phyloP scores from a whole-genome alignment of 2,329 filamentous ascomycete genomes.

The Talaromyces albobiverticillius region DNA sequence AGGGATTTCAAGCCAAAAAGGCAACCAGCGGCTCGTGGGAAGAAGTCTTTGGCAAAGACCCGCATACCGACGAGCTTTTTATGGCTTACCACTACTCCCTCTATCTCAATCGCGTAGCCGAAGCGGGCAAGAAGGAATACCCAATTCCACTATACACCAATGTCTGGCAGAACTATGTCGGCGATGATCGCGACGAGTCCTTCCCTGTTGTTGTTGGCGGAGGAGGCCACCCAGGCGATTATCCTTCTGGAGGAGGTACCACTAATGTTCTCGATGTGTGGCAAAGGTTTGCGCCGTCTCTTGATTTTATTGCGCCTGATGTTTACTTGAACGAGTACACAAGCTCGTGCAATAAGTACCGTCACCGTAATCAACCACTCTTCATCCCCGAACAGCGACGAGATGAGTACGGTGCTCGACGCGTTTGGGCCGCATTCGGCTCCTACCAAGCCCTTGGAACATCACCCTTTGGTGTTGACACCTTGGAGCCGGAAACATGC shows the following conservation, averaged over 20 bases:
- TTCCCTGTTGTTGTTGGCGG: conserved; percentile 42
- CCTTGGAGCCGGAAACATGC: conserved; percentile 27
- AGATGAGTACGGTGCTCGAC: conserved; percentile 42
- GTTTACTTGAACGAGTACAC: conserved; percentile 48
- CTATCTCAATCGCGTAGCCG: conserved; percentile 42
- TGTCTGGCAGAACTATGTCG: conserved; percentile 46
- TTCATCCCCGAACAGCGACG: conserved; percentile 50
- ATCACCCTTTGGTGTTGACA: conserved; percentile 44
- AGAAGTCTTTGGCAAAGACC: conserved; percentile 38
- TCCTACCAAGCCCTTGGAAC: conserved; percentile 33
- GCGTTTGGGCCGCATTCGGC: conserved; percentile 40
- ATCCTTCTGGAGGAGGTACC: conserved; percentile 48
- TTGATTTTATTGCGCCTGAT: conserved; percentile 50
- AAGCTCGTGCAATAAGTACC: conserved; percentile 40
- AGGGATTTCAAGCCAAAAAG: conserved; percentile 19
- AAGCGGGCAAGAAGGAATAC: conserved; percentile 41
- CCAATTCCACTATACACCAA: conserved; percentile 46
- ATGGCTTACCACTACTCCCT: conserved; percentile 47
- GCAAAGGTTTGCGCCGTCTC: conserved; percentile 39
- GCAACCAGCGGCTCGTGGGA: conserved; percentile 30
- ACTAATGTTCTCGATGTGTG: conserved; percentile 47
- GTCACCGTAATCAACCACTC: conserved; percentile 41
- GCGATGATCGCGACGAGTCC: conserved; percentile 28
- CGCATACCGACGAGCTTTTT: conserved; percentile 45
- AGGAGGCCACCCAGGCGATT: conserved; percentile 43